These are phyloP conservation scores for Linanthus parryae DNA, from an alignment of 148 eudicot species.

Conservation along the genomic window DNA sequence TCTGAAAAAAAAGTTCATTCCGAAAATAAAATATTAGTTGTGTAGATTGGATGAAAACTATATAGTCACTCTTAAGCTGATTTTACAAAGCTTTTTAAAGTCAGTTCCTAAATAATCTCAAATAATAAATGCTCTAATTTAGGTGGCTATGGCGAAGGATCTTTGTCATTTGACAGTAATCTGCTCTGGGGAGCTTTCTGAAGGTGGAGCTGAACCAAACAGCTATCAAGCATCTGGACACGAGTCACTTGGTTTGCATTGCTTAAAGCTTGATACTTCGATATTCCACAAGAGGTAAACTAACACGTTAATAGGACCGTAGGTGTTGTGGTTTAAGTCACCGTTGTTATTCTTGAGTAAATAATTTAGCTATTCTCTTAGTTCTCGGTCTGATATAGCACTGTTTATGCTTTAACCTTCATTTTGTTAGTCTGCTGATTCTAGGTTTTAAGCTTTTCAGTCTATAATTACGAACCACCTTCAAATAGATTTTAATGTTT, in stretches of 20 bases:
- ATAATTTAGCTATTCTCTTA: too few relatives aligned
- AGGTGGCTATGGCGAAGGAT: conserved; percentile 93
- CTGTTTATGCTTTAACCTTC: neutral
- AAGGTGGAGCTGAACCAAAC: conserved; percentile 23
- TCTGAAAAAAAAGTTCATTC: too few relatives aligned
- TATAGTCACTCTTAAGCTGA: neutral
- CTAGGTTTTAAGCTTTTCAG: neutral
- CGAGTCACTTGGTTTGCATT: conserved; percentile 47
- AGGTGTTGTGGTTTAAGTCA: too few relatives aligned
- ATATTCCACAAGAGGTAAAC: conserved; percentile 77
- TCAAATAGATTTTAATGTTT: too few relatives aligned
- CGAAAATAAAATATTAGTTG: neutral
- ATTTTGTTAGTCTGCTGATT: neutral
- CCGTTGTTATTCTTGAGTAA: too few relatives aligned
- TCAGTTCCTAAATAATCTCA: neutral
- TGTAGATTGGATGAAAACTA: too few relatives aligned
- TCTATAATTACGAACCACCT: too few relatives aligned
- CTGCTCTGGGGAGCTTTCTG: conserved; percentile 56
- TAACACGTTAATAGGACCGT: too few relatives aligned
- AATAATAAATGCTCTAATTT: neutral
- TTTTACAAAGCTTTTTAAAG: conserved; percentile 1
- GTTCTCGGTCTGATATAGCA: too few relatives aligned
- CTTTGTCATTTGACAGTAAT: conserved; percentile 66
- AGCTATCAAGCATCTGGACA: conserved; percentile 23
- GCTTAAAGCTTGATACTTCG: conserved; percentile 79